These are phyloP conservation scores for Melampsora medusae DNA, from an alignment of 1,284 basidiomycete genomes.

Conservation along the genomic window DNA sequence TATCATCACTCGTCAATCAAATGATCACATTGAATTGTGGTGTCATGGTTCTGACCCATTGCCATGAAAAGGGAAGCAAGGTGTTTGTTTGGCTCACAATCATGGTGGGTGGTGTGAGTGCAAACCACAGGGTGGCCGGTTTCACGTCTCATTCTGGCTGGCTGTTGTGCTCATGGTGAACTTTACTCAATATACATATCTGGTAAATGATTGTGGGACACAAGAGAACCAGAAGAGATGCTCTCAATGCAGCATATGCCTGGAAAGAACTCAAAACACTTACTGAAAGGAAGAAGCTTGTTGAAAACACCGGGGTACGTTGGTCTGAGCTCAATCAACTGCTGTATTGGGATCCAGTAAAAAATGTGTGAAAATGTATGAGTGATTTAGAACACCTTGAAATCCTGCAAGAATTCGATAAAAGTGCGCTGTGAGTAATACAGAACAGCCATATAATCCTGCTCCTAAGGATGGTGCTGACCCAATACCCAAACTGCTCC, in stretches of 20 bases:
- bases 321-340: slow-evolving; percentile 29
- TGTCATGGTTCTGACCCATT: background rate
- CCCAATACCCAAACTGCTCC: no score
- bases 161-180: no score
- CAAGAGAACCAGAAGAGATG: background rate
- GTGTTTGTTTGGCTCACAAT: no score
- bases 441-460: no score
- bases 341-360: slow-evolving; percentile 39
- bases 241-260: background rate
- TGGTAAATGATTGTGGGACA: background rate
- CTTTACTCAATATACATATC: background rate
- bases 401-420: no score
- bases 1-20: background rate
- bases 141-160: no score
- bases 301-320: slow-evolving; percentile 6
- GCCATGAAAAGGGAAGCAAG: background rate
- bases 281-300: background rate
- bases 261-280: background rate
- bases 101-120: no score
- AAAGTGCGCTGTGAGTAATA: no score
- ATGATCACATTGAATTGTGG: background rate
- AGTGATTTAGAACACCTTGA: no score
- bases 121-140: no score
- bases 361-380: no score
- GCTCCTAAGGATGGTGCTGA: no score